Evolutionary conservation across 1,284 basidiomycete species (phyloP).

Genomic region (Ceratobasidium sp.): DNA sequence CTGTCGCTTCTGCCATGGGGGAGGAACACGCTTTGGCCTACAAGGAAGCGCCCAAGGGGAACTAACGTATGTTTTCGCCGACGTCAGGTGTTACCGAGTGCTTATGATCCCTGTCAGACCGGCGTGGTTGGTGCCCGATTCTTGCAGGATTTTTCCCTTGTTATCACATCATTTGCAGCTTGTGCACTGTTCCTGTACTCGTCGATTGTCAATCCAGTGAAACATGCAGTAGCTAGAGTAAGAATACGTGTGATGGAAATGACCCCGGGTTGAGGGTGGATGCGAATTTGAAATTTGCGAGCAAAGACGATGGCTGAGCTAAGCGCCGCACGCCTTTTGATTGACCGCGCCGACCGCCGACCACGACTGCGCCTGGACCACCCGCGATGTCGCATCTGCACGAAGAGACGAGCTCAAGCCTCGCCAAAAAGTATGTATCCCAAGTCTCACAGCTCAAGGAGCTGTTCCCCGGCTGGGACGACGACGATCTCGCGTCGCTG

Average conservation of each 20-base stretch:
- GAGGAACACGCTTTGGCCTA: constrained; percentile 78
- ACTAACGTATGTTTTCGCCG: background rate
- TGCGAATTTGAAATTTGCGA: constrained; percentile 6
- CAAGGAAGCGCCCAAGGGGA: constrained; percentile 48
- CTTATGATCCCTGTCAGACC: no score
- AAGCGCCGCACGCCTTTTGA: background rate
- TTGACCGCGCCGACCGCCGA: background rate
- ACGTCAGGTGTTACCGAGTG: background rate
- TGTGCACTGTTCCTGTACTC: background rate
- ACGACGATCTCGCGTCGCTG: constrained; percentile 80
- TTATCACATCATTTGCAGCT: background rate
- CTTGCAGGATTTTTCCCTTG: no score
- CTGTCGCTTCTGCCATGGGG: constrained; percentile 90
- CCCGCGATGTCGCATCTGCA: constrained; percentile 4
- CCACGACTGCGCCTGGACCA: background rate
- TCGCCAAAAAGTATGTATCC: constrained; percentile 56
- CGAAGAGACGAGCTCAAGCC: constrained; percentile 35
- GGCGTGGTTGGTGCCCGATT: no score
- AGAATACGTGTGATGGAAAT: background rate
- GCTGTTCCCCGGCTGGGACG: constrained; percentile 77
- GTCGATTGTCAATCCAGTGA: constrained; percentile 11
- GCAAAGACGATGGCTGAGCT: background rate
- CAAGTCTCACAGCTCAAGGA: constrained; percentile 74
- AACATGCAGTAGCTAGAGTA: background rate
- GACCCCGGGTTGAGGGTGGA: background rate